These are phyloP conservation scores for Trichosanthes cucumerina DNA, from an alignment of 306 rosid species.

Conservation along the genomic window DNA sequence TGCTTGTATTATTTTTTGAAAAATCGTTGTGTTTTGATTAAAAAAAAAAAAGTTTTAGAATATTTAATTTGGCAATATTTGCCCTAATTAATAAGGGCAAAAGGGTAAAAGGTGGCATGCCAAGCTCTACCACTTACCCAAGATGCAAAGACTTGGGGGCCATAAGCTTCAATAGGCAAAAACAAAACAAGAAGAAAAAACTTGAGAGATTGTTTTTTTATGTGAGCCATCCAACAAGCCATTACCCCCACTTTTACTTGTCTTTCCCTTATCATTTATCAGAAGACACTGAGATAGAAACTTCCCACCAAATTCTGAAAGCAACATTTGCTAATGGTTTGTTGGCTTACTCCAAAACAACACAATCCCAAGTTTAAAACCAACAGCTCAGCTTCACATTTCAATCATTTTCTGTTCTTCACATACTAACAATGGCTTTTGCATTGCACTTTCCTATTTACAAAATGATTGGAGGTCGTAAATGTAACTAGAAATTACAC, in stretches of 20 bases:
- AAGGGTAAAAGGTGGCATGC: no score
- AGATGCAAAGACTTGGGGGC: neutral
- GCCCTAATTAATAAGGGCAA: no score
- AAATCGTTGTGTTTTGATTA: no score
- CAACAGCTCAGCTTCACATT: neutral
- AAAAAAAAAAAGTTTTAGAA: no score
- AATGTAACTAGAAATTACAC: neutral
- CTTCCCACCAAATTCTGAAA: slow-evolving; percentile 2
- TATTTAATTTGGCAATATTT: no score
- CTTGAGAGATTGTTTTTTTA: neutral
- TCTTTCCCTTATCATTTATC: neutral
- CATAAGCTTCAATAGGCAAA: neutral
- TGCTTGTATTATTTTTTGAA: no score
- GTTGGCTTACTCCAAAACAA: neutral
- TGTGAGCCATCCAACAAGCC: neutral
- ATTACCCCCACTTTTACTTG: neutral
- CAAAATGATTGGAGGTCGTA: neutral
- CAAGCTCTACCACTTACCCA: neutral
- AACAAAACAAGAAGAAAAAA: neutral
- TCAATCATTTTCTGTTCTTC: neutral
- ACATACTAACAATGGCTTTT: neutral
- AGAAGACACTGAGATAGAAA: neutral
- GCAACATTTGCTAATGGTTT: neutral
- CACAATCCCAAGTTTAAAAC: neutral
- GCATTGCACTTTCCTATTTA: neutral